phyloP scores from a whole-genome alignment of 768 basidiomycete species.

The Boletus rufocinnamomeus region DNA sequence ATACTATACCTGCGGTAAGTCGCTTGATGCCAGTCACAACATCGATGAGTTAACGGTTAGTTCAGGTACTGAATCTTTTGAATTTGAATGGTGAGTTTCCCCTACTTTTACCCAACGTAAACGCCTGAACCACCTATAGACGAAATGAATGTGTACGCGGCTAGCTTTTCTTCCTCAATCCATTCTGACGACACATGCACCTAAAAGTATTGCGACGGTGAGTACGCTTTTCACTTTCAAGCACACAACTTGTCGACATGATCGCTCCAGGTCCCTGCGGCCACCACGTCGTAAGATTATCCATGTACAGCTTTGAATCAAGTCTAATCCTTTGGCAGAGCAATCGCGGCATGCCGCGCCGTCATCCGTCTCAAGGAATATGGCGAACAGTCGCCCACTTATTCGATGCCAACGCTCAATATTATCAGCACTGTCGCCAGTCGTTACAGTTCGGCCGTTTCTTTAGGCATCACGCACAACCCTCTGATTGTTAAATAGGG shows the following conservation, averaged over 20 bases:
- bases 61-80: constrained; percentile 28
- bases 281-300: constrained; percentile 57
- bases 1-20: constrained; percentile 66
- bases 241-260: not conserved
- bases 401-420: constrained; percentile 25
- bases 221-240: not conserved
- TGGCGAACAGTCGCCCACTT: constrained; percentile 30
- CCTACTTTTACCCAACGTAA: not conserved
- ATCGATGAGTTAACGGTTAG: not conserved
- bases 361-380: constrained; percentile 68
- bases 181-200: constrained; percentile 2
- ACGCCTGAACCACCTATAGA: constrained; percentile 13
- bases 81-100: constrained; percentile 27
- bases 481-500: constrained; percentile 14
- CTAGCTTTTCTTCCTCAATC: not conserved
- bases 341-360: constrained; percentile 58
- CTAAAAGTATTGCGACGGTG: constrained; percentile 27
- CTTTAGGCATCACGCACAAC: not conserved
- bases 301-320: not conserved
- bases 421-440: constrained; percentile 21
- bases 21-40: not conserved
- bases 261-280: constrained; percentile 56
- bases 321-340: constrained; percentile 19
- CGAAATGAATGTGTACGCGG: constrained; percentile 31
- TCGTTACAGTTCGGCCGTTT: constrained; percentile 20